Percentiles rank a stretch among this genome's conserved stretches.
Conservation (phyloP, 1,284 basidiomycete species). For the Taiwanofungus camphoratus region DNA sequence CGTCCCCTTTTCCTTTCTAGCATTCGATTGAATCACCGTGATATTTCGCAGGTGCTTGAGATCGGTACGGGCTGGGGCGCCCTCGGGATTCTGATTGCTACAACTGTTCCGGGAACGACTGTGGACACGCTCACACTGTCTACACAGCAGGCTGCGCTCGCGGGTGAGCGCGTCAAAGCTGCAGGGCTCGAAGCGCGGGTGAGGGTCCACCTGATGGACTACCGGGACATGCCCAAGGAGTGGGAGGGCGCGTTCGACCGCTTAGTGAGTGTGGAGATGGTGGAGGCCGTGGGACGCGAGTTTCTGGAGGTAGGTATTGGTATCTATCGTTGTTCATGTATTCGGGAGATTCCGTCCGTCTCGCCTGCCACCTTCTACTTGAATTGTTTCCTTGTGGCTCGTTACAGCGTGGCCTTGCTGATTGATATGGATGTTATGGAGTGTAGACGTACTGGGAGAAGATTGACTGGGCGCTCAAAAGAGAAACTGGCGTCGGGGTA, state of each 20-base stretch:
- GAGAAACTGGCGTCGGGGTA: slow-evolving; percentile 56
- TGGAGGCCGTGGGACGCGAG: slow-evolving; percentile 72
- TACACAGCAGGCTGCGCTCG: slow-evolving; percentile 61
- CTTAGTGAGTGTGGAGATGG: slow-evolving; percentile 76
- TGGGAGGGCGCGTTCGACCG: slow-evolving; percentile 68
- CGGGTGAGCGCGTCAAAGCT: slow-evolving; percentile 49
- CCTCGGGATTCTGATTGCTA: slow-evolving; percentile 61
- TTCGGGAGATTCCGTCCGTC: no score
- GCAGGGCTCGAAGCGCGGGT: slow-evolving; percentile 35
- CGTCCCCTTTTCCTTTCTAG: slow-evolving; percentile 1
- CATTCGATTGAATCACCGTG: background rate
- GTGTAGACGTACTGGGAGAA: slow-evolving; percentile 52
- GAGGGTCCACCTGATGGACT: slow-evolving; percentile 74
- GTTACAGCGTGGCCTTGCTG: no score
- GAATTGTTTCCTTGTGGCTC: no score
- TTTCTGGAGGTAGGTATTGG: slow-evolving; percentile 48
- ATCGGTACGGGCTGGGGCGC: slow-evolving; percentile 83
- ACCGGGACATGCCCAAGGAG: slow-evolving; percentile 54
- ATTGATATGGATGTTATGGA: no score
- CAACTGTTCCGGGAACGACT: slow-evolving; percentile 46
- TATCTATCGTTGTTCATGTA: no score
- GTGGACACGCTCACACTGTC: slow-evolving; percentile 78
- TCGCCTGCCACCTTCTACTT: background rate
- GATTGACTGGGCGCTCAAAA: slow-evolving; percentile 69
- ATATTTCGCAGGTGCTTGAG: slow-evolving; percentile 41